Percentiles rank a stretch among this genome's conserved stretches.
These are phyloP conservation scores for Albifimbria verrucaria DNA, from an alignment of 2,329 filamentous ascomycete species.

Conservation along the genomic window DNA sequence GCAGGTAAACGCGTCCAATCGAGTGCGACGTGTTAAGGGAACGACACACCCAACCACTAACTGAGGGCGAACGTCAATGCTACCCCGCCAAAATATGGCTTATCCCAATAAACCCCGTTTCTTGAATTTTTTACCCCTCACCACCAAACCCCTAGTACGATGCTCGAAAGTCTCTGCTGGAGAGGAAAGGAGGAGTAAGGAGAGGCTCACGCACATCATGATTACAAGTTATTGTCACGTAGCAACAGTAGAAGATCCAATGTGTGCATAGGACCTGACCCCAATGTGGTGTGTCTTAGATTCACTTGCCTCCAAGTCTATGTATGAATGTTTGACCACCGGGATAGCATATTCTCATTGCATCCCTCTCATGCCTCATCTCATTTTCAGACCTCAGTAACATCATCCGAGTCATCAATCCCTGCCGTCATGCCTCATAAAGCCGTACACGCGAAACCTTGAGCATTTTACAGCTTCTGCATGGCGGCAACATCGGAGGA, in stretches of 20 bases:
- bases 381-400: not conserved
- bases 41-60: no score
- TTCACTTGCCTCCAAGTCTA: slow-evolving; percentile 1
- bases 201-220: no score
- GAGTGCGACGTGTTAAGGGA: no score
- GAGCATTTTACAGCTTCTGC: slow-evolving; percentile 75
- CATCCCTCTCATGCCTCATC: not conserved
- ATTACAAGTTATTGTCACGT: no score
- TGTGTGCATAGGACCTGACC: not conserved
- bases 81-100: slow-evolving; percentile 24
- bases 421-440: slow-evolving; percentile 29
- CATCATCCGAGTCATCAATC: slow-evolving; percentile 21
- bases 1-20: no score
- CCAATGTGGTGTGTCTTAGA: not conserved
- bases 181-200: no score
- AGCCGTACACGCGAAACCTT: slow-evolving; percentile 17
- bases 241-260: no score
- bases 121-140: slow-evolving; percentile 18
- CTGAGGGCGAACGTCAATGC: no score
- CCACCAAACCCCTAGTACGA: not conserved
- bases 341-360: slow-evolving; percentile 1
- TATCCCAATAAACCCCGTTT: slow-evolving; percentile 16
- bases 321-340: not conserved
- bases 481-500: slow-evolving; percentile 87
- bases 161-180: no score